These are phyloP conservation scores for Fragaria vesca DNA, from an alignment of 306 rosid species.

Conservation along the genomic window DNA sequence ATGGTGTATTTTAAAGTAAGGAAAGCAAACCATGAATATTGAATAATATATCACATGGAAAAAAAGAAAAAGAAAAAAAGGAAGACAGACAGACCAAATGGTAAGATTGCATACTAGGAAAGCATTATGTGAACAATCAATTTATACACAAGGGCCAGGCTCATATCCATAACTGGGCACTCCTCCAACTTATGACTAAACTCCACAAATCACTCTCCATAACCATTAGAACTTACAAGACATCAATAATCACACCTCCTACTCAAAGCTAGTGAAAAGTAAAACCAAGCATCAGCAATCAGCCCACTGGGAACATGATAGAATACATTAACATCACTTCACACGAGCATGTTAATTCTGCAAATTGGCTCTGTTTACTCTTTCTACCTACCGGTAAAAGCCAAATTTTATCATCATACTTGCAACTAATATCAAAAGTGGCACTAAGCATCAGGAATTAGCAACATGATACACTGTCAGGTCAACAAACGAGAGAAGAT, in stretches of 20 bases:
- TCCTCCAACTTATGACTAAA: slow-evolving; percentile 17
- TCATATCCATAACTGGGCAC: slow-evolving; percentile 21
- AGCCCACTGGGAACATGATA: slow-evolving; percentile 18
- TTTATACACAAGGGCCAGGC: slow-evolving; percentile 22
- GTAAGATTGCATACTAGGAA: slow-evolving; percentile 7
- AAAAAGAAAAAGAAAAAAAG: too few species aligned
- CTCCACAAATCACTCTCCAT: slow-evolving; percentile 19
- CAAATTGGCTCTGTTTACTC: neutral
- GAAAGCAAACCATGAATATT: neutral
- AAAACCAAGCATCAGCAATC: slow-evolving; percentile 20
- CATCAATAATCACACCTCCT: slow-evolving; percentile 23
- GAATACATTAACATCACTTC: neutral
- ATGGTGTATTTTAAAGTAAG: slow-evolving; percentile 16
- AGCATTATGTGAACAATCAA: slow-evolving; percentile 10
- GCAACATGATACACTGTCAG: slow-evolving; percentile 15
- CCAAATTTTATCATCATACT: neutral
- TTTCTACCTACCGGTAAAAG: neutral
- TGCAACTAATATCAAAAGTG: neutral
- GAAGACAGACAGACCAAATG: neutral
- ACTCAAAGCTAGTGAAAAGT: slow-evolving; percentile 14
- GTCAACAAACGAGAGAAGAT: slow-evolving; percentile 78
- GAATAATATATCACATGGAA: neutral
- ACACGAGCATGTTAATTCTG: neutral
- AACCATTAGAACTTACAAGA: slow-evolving; percentile 18
- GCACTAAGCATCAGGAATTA: slow-evolving; percentile 23